Percentiles rank a stretch among this genome's conserved stretches.
phyloP scores from a whole-genome alignment of 2,329 filamentous ascomycete species.

The Sarocladium kiliense region DNA sequence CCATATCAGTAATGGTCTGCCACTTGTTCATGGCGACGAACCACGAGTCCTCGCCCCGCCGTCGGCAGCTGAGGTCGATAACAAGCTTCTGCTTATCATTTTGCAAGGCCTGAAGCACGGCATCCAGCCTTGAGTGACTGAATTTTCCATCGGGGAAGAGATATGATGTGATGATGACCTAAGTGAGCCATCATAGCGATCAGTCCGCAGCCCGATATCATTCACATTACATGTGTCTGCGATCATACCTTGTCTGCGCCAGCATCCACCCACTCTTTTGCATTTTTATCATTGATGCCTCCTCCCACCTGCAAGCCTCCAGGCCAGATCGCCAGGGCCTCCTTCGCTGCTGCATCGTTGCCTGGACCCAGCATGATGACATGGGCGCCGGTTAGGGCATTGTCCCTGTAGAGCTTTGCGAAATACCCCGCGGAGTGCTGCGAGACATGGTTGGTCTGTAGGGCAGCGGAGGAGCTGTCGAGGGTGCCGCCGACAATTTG shows the following conservation, averaged over 20 bases:
- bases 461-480: slow-evolving; percentile 55
- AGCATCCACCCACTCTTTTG: slow-evolving; percentile 75
- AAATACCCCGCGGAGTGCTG: slow-evolving; percentile 77
- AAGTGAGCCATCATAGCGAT: slow-evolving; percentile 22
- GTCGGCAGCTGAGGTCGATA: slow-evolving; percentile 88
- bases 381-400: slow-evolving; percentile 73
- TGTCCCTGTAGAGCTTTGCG: slow-evolving; percentile 72
- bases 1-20: slow-evolving; percentile 97
- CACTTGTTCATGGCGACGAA: slow-evolving; percentile 99
- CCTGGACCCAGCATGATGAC: slow-evolving; percentile 94
- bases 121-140: slow-evolving; percentile 68
- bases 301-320: slow-evolving; percentile 82
- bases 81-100: slow-evolving; percentile 78
- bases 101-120: slow-evolving; percentile 66
- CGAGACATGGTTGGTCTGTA: slow-evolving; percentile 93
- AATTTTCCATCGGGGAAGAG: slow-evolving; percentile 84
- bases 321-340: slow-evolving; percentile 76
- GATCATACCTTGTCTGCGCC: slow-evolving; percentile 86
- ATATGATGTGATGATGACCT: slow-evolving; percentile 97
- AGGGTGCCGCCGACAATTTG: slow-evolving; percentile 97
- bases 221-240: not conserved
- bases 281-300: slow-evolving; percentile 86
- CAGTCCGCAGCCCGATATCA: not conserved
- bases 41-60: slow-evolving; percentile 68
- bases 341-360: slow-evolving; percentile 73